A percentile compares a stretch with the other conserved stretches of the same genome.
These are phyloP conservation scores for Macadamia tetraphylla DNA, from an alignment of 164 flowering plant species.

Conservation along the genomic window DNA sequence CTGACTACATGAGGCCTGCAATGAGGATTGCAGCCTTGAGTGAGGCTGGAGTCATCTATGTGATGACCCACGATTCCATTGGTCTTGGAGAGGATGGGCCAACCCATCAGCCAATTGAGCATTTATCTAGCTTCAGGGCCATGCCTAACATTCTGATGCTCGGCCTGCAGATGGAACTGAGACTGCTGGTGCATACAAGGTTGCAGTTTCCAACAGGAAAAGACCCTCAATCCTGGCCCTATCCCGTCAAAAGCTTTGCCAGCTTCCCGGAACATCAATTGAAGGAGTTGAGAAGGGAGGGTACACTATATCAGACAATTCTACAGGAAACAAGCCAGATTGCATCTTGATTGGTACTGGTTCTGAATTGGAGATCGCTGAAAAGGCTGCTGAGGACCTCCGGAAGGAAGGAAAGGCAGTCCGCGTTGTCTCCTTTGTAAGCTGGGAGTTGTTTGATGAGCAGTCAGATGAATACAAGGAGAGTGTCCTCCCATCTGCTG, in stretches of 20 bases:
- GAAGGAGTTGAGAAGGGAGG: constrained; percentile 95
- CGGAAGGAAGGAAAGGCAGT: constrained; percentile 86
- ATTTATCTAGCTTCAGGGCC: constrained; percentile 96
- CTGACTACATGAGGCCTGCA: constrained; percentile 98
- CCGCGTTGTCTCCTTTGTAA: constrained; percentile 81
- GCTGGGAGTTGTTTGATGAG: constrained; percentile 88
- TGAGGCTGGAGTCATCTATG: constrained; percentile 85
- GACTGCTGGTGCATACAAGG: constrained; percentile 93
- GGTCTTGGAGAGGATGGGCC: constrained; percentile 99
- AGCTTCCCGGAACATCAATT: constrained; percentile 79
- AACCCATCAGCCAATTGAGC: constrained; percentile 98
- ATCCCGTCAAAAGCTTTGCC: constrained; percentile 82
- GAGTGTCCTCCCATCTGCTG: constrained; percentile 77
- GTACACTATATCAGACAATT: constrained; percentile 74
- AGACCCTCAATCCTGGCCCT: constrained; percentile 93
- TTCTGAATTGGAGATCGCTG: constrained; percentile 87
- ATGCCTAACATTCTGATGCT: constrained; percentile 96
- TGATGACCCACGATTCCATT: constrained; percentile 97
- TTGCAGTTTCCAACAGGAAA: constrained; percentile 72
- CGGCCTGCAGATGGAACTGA: constrained; percentile 98
- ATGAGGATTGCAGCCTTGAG: constrained; percentile 83
- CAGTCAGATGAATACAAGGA: constrained; percentile 92
- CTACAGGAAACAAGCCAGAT: constrained; percentile 84
- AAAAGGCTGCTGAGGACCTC: constrained; percentile 77
- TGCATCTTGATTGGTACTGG: constrained; percentile 93